A percentile compares a stretch with the other conserved stretches of the same genome.
Evolutionary conservation across 2,329 filamentous ascomycete genomes (phyloP).

Genomic region (Penicillium sp.): DNA sequence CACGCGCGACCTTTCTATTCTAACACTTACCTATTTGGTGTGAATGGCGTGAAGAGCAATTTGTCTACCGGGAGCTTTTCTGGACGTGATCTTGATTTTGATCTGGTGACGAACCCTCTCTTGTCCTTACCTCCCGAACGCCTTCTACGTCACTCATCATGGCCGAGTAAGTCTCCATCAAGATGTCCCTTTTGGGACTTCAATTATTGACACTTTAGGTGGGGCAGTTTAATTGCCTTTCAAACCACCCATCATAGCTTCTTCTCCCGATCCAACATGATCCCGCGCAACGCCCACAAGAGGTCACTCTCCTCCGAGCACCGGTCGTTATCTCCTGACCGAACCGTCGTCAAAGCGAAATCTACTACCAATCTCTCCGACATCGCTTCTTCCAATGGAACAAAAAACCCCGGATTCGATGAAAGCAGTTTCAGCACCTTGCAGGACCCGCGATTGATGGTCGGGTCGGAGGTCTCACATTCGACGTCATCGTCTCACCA

Average conservation of each 20-base stretch:
- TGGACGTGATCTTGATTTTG: constrained; percentile 17
- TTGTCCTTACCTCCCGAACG: constrained; percentile 19
- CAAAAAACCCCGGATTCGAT: constrained; percentile 28
- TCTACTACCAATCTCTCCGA: constrained; percentile 45
- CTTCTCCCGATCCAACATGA: constrained; percentile 40
- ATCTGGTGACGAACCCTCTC: constrained; percentile 1
- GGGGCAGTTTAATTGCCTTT: constrained; percentile 39
- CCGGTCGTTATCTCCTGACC: constrained; percentile 36
- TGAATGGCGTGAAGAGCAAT: constrained; percentile 21
- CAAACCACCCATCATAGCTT: constrained; percentile 40
- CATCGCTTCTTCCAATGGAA: constrained; percentile 31
- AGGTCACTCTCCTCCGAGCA: constrained; percentile 40
- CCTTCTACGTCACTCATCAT: constrained; percentile 34
- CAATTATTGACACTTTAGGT: constrained; percentile 17
- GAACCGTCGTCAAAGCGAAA: constrained; percentile 45
- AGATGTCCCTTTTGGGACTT: background rate
- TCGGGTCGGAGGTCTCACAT: constrained; percentile 38
- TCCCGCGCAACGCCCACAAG: constrained; percentile 38
- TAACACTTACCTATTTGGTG: constrained; percentile 12
- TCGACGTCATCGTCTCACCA: constrained; percentile 46
- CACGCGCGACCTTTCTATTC: constrained; percentile 25
- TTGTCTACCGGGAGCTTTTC: constrained; percentile 14
- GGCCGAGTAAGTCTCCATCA: constrained; percentile 39
- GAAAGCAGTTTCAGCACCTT: constrained; percentile 49
- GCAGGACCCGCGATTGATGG: constrained; percentile 44